Base-by-base conservation (phyloP, 192 early-diverging fungal genomes). In the Backusella parvicylindrica region DNA sequence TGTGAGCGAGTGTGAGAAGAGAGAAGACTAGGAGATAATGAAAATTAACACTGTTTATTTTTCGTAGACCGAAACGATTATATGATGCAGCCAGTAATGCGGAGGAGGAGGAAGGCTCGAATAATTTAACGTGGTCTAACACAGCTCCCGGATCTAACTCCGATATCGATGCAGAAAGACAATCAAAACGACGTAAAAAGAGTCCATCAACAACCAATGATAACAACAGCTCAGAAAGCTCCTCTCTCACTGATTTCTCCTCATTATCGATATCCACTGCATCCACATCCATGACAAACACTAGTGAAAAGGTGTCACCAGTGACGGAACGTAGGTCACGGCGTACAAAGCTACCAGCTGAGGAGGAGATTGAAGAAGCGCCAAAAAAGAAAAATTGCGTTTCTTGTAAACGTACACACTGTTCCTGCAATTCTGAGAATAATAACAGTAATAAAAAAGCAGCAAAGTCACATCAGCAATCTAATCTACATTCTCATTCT, bases 301-400 rank as follows among this genome's bases (percentile, higher is more conserved):
- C 43, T 0, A 47, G 43, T 6, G 53, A 60, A 60, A 60, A 60
- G 53, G 53, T 60, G 53, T 60, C 53, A 60, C 53, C 50, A 60
- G 26, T 28, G 21, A 60, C 53, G 21, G 53, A 60, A 60, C 53
- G 53, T 26, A 60, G 53, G 53, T 60, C 26, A 60, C 53, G 53
- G 53, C 53, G 53, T n/a, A 60, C 53, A 60, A 60, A 60, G 53
- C 26, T 60, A 60, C 21, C 53, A 60, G 53, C 53, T 60, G 53
- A 60, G 53, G 53, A 60, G 9, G 53, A 28, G 53, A 60, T 60
- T 60, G 53, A 60, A 60, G 53, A 60, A 60, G 53, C 53, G 53
- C 53, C 53, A 60, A 60, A 60, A 60, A 60, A 60, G 53, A 60
- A 60, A 60, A 60, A 28, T 60, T 60, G 53, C 53, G 53, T 60